Evolutionary conservation across 495 filamentous ascomycete genomes (phyloP).

Genomic region (Echria macrotheca): DNA sequence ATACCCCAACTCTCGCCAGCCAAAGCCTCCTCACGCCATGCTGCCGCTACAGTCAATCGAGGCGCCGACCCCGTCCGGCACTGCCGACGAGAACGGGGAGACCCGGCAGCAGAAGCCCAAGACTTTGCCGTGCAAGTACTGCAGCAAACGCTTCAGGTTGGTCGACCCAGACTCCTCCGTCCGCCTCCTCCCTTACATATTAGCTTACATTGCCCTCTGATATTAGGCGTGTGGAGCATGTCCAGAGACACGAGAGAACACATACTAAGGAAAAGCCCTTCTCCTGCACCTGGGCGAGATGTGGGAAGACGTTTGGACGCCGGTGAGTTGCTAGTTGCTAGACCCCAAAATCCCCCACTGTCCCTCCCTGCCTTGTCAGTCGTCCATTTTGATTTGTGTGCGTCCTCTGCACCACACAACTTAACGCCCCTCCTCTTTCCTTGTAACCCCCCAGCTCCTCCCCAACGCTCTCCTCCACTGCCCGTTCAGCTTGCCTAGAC

Average conservation of each 20-base stretch:
- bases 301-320: constrained; percentile 54
- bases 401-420: constrained; percentile 14
- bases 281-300: constrained; percentile 46
- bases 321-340: constrained; percentile 39
- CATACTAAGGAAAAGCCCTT: constrained; percentile 59
- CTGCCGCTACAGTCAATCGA: constrained; percentile 47
- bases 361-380: constrained; percentile 5
- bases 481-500: constrained; percentile 2
- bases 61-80: constrained; percentile 32
- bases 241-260: constrained; percentile 56
- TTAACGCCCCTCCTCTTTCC: constrained; percentile 1
- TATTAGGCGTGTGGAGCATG: constrained; percentile 54
- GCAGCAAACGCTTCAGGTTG: constrained; percentile 52
- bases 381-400: constrained; percentile 8
- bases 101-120: constrained; percentile 48
- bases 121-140: constrained; percentile 50
- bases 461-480: not conserved
- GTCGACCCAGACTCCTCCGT: constrained; percentile 18
- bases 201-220: constrained; percentile 38
- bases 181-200: constrained; percentile 27
- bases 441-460: constrained; percentile 11
- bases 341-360: constrained; percentile 5
- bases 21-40: constrained; percentile 32
- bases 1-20: constrained; percentile 38
- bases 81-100: constrained; percentile 43